Evolutionary conservation across 2,329 filamentous ascomycete genomes (phyloP), one percentile per base, ranked within the genome.

Genomic region (Aspergillus fructus): DNA sequence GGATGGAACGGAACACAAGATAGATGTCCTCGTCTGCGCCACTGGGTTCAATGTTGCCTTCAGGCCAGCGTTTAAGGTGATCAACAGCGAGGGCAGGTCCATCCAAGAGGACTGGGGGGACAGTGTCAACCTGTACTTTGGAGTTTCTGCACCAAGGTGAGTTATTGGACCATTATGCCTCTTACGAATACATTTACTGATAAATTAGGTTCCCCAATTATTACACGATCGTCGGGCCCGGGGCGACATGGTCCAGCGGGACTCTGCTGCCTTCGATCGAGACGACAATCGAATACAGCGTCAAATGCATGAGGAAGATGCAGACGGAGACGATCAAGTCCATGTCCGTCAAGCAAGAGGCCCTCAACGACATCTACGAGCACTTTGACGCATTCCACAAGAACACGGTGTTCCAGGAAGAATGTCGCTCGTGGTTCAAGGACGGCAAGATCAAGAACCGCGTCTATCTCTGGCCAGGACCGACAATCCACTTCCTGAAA

Each of bases 121-220:
- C 17, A 21, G 37, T 21, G 48, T 50, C 34, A 50, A 50, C 11
- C 6, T 50, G 37, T 50, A 50, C 11, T 41, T 50, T 27, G 48
- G 48, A 11, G 37, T 50, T 12, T 50, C 48, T 19, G 48, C 48
- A 5, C 48, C 48, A 0, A 49, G 48, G 48, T 49, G 5, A 41
- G 48, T n/a, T 21, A 19, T 19, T 19, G 19, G 2, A 19, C 19
- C 19, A 19, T 19, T 19, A 19, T 19, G 19, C 19, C 19, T 19
- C 19, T 19, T 19, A 19, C 19, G 19, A 4, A 21, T 21, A 21
- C 4, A 4, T 21, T 21, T 39, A n/a, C 21, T 19, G 17, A 39
- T 33, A 33, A 33, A 3, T 15, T 51, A 59, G 76, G 4, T 79
- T 80, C 62, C 79, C 79, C 15, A 81, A 81, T 59, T 80, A 73